Base-by-base conservation (phyloP, 192 early-diverging fungal genomes). In the Phycomyces blakesleeanus region DNA sequence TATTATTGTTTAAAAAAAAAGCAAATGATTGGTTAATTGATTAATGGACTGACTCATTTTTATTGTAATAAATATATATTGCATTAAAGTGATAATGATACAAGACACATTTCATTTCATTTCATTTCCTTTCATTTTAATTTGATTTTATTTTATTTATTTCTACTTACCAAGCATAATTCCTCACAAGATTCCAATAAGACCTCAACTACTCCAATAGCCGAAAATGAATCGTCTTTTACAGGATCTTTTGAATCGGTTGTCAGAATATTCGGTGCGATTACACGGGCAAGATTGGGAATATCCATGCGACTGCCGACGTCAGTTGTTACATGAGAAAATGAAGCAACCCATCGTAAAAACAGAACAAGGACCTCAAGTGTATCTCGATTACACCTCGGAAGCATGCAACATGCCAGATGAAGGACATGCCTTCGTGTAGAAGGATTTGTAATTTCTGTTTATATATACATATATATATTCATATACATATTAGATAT, bases 221-320 rank as follows among this genome's bases (percentile, higher is more conserved):
- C 85, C n/a, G 84, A 77, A 61, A 85, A 88, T 55, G 85, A 87
- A 40, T 91, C 85, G 57, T 87, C 85, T 22, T 91, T 84, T 18
- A 79, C 71, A 21, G 92, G 89, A 70, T 93, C 94, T 72, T 90
- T 91, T 50, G 83, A 84, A 65, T 91, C 90, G 12, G 90, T 85
- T 65, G 91, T 93, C 26, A 97, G 78, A 38, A 98, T 88, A 65
- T 95, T 97, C 21, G 96, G 96, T 21, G 93, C 87, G 40, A 98
- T 91, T 1, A 98, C 91, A 0, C 92, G 96, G 0, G 95, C 91
- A 54, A 98, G 71, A 66, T 97, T 98, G 52, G 84, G 84, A 7
- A 92, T 71, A 73, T 93, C 90, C 96, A 98, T 98, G 76, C 90
- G 91, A 66, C 91, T 95, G 12, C 92, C 91, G 1, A 79, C 80